Evolutionary conservation across 148 eudicot species (phyloP), one percentile per base, ranked within the genome.

Genomic region (Pharnaceum exiguum): DNA sequence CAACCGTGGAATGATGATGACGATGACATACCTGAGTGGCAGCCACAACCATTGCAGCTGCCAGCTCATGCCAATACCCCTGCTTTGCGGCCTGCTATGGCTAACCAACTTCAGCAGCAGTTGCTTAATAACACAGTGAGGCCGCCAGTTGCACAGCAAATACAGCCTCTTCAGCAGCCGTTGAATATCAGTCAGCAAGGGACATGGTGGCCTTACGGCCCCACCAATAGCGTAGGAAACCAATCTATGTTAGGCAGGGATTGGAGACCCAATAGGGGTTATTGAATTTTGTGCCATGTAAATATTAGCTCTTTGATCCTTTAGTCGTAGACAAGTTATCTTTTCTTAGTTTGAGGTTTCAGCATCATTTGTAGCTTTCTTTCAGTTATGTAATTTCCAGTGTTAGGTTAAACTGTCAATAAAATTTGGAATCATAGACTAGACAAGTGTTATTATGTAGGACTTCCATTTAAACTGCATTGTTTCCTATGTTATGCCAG

Each of bases 21-120:
- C 9, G 95, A 91, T 32, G 97, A 93, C 48, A 93, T 93, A 1
- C 99, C 99, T 0, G 99, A 93, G 63, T 93, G 99, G 99, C 81
- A 79, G 58, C 99, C 98, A 0, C 74, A 83, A 5, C 60, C 57
- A 9, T 55, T 43, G 5, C 49, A 56, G 2, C 67, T 59, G 4
- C 18, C 25, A 0, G 66, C 52, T 1, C 25, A 30, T 39, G 30
- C 51, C 13, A 33, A 38, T 27, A 48, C 45, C 21, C 66, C 43
- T 13, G 45, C 54, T 8, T 31, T 46, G 60, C 63, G 32, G 12
- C 57, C 68, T 0, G 71, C 57, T 27, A 27, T 67, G 45, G 71
- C 44, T 15, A 69, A 54, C 17, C 63, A 51, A 16, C 69, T 17
- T 1, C 35, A 36, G 3, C 30, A 26, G 7, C 75, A 67, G 29